Percentiles rank a stretch among this genome's conserved stretches.
These are phyloP conservation scores for Chenopodium suecicum DNA, from an alignment of 148 eudicot species.

Conservation along the genomic window DNA sequence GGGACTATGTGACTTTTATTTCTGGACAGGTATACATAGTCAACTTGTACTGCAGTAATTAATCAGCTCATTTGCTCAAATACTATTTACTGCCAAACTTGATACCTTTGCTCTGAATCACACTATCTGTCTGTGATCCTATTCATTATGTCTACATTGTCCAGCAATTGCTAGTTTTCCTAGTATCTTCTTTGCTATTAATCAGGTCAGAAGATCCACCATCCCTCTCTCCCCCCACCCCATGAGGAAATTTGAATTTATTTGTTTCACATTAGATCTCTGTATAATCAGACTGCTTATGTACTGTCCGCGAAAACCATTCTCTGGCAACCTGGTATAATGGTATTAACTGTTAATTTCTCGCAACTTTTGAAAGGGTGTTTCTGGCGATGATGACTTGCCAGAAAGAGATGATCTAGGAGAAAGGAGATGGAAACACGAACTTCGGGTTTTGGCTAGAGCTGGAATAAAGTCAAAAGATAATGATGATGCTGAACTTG, in stretches of 20 bases:
- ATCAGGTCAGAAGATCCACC: background rate
- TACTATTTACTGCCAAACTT: background rate
- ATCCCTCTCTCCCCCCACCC: background rate
- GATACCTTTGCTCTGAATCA: background rate
- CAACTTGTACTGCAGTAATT: too few species aligned
- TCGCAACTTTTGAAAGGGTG: slow-evolving; percentile 38
- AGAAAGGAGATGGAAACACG: slow-evolving; percentile 82
- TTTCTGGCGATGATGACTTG: slow-evolving; percentile 87
- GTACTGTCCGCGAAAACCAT: background rate
- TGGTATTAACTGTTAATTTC: background rate
- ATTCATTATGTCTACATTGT: background rate
- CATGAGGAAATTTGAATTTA: background rate
- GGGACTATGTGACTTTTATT: background rate
- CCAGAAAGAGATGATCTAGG: slow-evolving; percentile 87
- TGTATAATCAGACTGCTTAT: background rate
- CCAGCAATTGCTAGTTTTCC: background rate
- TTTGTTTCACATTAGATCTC: background rate
- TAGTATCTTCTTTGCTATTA: background rate
- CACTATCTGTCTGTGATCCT: background rate
- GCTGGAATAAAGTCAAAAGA: slow-evolving; percentile 55
- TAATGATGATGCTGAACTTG: slow-evolving; percentile 34
- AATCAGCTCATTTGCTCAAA: background rate
- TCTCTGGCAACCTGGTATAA: background rate
- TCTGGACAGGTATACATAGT: too few species aligned
- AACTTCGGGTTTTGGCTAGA: slow-evolving; percentile 60